Base-by-base conservation (phyloP, 305 asterid species). In the Petunia hybrid region DNA sequence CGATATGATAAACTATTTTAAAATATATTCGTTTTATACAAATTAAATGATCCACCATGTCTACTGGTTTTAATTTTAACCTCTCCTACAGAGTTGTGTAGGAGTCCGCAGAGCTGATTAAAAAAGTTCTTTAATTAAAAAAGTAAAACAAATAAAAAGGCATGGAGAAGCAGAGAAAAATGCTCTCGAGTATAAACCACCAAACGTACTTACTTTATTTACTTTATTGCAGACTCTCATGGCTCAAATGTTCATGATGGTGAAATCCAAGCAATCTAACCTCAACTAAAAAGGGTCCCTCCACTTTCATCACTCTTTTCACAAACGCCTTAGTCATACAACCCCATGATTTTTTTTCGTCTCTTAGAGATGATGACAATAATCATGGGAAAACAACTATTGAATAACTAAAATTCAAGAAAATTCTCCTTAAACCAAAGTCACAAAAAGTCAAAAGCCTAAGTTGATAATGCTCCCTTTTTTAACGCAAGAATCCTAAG, bases 301-400 rank as follows among this genome's bases (percentile, higher is more conserved):
- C 77, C 77, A 71, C 77, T 71, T 48, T 46, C 31, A 46, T 51
- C 57, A 8, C 1, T 51, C n/a, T 10, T 51, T 10, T 9, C 36
- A 31, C 13, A 31, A 43, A 71, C 16, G 1, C 35, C 35, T 1
- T 46, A 71, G 61, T 48, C 77, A 71, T 71, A 71, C 41, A 71
- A 31, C 31, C 38, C 31, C 77, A 48, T 71, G 61, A 48, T 71
- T 53, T 48, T 71, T 16, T 71, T 67, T 67, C 7, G 38, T 41
- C 16, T 67, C 38, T n/a, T 71, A 22, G 42, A 71, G 60, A 71
- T 71, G 77, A 71, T 46, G 61, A 31, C 43, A 71, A 31, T 71
- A 71, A 71, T 71, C 61, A 71, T 48, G 77, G 77, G 61, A 46
- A 71, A 71, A 46, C 61, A 46, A 71, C 77, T 71, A 71, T 71